Conservation (phyloP, 2,329 filamentous ascomycete genomes). For the Fusarium sp. region DNA sequence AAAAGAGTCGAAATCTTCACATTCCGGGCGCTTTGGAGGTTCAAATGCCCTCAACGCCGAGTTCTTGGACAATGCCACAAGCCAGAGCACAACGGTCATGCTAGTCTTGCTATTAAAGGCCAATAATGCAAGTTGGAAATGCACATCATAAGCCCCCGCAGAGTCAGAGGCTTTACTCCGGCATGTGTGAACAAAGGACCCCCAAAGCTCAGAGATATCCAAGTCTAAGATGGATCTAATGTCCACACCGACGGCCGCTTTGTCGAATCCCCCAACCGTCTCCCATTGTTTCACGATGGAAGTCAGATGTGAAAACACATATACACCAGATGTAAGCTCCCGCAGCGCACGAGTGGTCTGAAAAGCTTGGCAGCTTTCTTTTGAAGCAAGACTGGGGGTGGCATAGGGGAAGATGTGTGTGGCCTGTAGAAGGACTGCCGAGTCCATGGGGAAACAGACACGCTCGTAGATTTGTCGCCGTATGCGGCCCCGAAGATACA, state of each 20-base stretch:
- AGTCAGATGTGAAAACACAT: not conserved
- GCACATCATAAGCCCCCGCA: conserved; percentile 1
- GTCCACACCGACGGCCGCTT: not conserved
- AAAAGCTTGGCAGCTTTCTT: conserved; percentile 2
- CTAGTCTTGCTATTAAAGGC: conserved; percentile 4
- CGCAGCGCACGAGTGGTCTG: conserved; percentile 6
- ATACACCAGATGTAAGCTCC: not conserved
- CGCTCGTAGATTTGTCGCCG: conserved; percentile 32
- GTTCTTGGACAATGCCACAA: conserved; percentile 17
- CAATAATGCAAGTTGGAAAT: conserved; percentile 20
- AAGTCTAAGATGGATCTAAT: conserved; percentile 64
- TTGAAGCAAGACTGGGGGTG: not conserved
- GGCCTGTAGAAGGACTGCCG: not conserved
- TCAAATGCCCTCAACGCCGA: not conserved
- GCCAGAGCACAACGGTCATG: conserved; percentile 9
- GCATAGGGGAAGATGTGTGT: too few species aligned
- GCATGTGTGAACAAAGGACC: conserved; percentile 54
- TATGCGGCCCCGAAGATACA: conserved; percentile 15
- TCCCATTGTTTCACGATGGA: conserved; percentile 9
- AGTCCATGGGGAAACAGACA: conserved; percentile 15
- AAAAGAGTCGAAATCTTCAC: conserved; percentile 16
- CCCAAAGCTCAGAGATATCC: conserved; percentile 61
- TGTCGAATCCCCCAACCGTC: conserved; percentile 1
- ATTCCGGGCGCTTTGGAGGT: conserved; percentile 1
- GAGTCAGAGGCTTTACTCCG: not conserved